Percentiles rank a stretch among this genome's conserved stretches.
These are phyloP conservation scores for Chrysoporthe austroafricana DNA, from an alignment of 2,329 filamentous ascomycete species.

Conservation along the genomic window DNA sequence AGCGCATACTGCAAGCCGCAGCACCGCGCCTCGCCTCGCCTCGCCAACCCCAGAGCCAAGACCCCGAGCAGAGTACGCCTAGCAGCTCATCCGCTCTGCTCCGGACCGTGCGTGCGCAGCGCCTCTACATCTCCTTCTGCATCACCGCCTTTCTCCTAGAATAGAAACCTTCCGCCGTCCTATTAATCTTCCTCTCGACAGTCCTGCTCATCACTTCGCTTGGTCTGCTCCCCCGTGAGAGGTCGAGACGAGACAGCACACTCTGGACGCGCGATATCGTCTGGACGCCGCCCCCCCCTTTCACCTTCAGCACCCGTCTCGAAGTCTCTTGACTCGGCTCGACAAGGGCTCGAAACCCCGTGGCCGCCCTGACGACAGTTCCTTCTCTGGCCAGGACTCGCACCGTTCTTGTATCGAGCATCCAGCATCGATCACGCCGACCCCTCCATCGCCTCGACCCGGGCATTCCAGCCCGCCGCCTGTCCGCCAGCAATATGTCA, in stretches of 20 bases:
- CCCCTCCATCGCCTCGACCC: constrained; percentile 12
- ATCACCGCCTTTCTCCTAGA: constrained; percentile 24
- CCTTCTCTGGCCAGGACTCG: background rate
- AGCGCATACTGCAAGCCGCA: background rate
- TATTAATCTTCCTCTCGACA: background rate
- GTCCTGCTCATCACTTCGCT: constrained; percentile 3
- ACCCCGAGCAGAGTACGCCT: constrained; percentile 2
- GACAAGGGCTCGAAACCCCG: background rate
- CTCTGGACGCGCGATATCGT: background rate
- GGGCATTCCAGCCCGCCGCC: constrained; percentile 22
- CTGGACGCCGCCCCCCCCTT: constrained; percentile 13
- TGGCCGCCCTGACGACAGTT: background rate
- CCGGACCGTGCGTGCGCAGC: background rate
- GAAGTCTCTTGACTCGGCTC: background rate
- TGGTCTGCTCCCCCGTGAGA: constrained; percentile 5
- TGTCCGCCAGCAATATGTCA: constrained; percentile 38
- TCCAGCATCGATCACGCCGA: background rate
- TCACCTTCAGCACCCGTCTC: constrained; percentile 10
- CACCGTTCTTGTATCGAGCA: background rate
- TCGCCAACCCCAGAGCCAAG: constrained; percentile 1
- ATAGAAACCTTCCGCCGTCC: constrained; percentile 2
- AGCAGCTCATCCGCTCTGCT: background rate
- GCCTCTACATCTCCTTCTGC: constrained; percentile 15
- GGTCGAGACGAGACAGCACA: background rate
- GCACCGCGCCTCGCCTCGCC: background rate